Conservation (phyloP, 2,329 filamentous ascomycete genomes). For the Meredithiella fracta region DNA sequence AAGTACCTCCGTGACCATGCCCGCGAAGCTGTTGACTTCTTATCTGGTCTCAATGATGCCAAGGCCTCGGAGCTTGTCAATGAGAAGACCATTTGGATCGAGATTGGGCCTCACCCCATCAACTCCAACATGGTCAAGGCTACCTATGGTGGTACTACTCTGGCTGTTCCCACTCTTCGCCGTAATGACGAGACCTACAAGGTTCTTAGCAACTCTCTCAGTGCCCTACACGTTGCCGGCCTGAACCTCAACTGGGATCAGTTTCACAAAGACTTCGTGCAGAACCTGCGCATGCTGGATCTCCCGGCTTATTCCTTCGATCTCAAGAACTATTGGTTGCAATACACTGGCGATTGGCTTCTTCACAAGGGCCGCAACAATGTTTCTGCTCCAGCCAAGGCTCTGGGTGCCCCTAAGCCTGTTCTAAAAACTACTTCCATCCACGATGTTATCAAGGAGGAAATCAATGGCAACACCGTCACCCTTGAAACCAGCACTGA, state of each 20-base stretch:
- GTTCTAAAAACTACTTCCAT: slow-evolving; percentile 50
- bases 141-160: slow-evolving; percentile 35
- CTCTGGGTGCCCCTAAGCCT: slow-evolving; percentile 27
- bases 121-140: slow-evolving; percentile 49
- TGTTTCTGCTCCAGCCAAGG: slow-evolving; percentile 18
- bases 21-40: slow-evolving; percentile 50
- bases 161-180: slow-evolving; percentile 43
- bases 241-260: slow-evolving; percentile 54
- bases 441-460: slow-evolving; percentile 45
- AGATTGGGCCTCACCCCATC: slow-evolving; percentile 55
- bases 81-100: slow-evolving; percentile 49
- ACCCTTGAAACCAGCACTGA: slow-evolving; percentile 47
- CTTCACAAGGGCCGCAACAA: slow-evolving; percentile 50
- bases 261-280: slow-evolving; percentile 38
- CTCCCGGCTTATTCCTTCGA: slow-evolving; percentile 58
- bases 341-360: slow-evolving; percentile 52
- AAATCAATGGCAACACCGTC: slow-evolving; percentile 38
- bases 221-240: slow-evolving; percentile 42
- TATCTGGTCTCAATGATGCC: slow-evolving; percentile 38
- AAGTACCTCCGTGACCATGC: slow-evolving; percentile 45
- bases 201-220: slow-evolving; percentile 41
- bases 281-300: slow-evolving; percentile 33
- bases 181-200: slow-evolving; percentile 49
- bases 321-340: slow-evolving; percentile 53
- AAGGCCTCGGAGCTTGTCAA: slow-evolving; percentile 38